Evolutionary conservation across 495 filamentous ascomycete species (phyloP).

Genomic region (Cladorrhinum samala): DNA sequence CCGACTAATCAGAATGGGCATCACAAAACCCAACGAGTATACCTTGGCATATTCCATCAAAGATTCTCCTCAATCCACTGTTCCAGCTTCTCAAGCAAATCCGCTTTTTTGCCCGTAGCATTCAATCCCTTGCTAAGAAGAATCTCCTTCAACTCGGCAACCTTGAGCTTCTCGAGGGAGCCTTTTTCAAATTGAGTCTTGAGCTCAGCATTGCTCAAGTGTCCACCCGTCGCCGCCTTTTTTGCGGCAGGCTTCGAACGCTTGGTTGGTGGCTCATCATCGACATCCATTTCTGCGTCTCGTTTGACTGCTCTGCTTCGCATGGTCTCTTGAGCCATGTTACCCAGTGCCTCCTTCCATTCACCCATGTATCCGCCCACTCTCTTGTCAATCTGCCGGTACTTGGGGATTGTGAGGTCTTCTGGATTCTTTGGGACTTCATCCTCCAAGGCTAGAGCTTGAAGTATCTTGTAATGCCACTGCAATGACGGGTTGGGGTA

Average conservation of each 20-base stretch:
- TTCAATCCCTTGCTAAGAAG: constrained; percentile 55
- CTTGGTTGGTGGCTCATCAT: constrained; percentile 36
- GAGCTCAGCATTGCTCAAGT: constrained; percentile 51
- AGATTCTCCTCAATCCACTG: constrained; percentile 60
- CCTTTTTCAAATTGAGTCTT: constrained; percentile 53
- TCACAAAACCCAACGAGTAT: too few relatives aligned
- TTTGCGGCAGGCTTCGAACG: constrained; percentile 30
- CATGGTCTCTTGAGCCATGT: constrained; percentile 38
- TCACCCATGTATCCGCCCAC: constrained; percentile 69
- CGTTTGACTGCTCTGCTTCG: constrained; percentile 36
- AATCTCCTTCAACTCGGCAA: constrained; percentile 64
- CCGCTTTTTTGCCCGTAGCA: constrained; percentile 65
- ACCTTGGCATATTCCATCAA: too few relatives aligned
- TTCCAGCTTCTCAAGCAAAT: constrained; percentile 73
- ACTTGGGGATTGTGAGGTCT: constrained; percentile 81
- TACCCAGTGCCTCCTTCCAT: constrained; percentile 62
- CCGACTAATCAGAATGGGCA: too few relatives aligned
- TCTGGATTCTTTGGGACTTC: constrained; percentile 74
- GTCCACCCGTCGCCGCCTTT: constrained; percentile 13
- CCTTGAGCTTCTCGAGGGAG: constrained; percentile 62
- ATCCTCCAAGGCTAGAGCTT: constrained; percentile 87
- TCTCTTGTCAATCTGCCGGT: constrained; percentile 74
- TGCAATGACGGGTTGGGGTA: constrained; percentile 94
- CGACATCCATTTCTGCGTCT: constrained; percentile 34
- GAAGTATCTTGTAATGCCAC: constrained; percentile 96